Evolutionary conservation across 106 monocot genomes (phyloP), one percentile per base, ranked within the genome.

Genomic region (Triglochin maritima): DNA sequence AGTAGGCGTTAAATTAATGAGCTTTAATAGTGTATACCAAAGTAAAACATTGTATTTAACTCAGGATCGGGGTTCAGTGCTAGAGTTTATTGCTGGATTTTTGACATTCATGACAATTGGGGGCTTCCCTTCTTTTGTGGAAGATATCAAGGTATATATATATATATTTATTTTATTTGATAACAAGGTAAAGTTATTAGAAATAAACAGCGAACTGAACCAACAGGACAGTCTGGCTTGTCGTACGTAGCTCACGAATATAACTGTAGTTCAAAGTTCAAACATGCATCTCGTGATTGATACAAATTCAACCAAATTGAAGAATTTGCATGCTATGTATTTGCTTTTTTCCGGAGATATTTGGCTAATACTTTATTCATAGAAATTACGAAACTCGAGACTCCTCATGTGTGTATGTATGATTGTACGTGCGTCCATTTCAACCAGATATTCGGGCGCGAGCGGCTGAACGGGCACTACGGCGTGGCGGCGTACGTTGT

Each of bases 391-490:
- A 29, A 29, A 29, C 29, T 29, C 29, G 29, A 29, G 29, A 29
- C 1, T 29, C 29, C 29, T 29, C 29, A 29, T 29, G 29, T 29
- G 1, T 29, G 29, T 29, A 29, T 29, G 29, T 29, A 29, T 29
- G 29, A 13, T 59, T 0, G 29, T 59, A 9, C 59, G 29, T 8
- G 3, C 12, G 12, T 6, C 7, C 7, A 64, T 7, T 64, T 60
- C 9, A 15, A 17, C 3, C 43, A 91, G 92, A 81, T 92, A 2
- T 92, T 92, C 51, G 69, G 67, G 4, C 66, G 85, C 44, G 92
- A 92, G 49, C 71, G 92, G 71, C 44, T 87, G 12, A 92, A 92
- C 49, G 92, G 87, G 11, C 87, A 92, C 46, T 92, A 92, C 14
- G 87, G 85, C 0, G 87, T 83, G 1, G 44, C 50, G 6, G 6